A percentile compares a stretch with the other conserved stretches of the same genome.
Evolutionary conservation across 1,284 basidiomycete species (phyloP).

Genomic region (Vanrija sp.): DNA sequence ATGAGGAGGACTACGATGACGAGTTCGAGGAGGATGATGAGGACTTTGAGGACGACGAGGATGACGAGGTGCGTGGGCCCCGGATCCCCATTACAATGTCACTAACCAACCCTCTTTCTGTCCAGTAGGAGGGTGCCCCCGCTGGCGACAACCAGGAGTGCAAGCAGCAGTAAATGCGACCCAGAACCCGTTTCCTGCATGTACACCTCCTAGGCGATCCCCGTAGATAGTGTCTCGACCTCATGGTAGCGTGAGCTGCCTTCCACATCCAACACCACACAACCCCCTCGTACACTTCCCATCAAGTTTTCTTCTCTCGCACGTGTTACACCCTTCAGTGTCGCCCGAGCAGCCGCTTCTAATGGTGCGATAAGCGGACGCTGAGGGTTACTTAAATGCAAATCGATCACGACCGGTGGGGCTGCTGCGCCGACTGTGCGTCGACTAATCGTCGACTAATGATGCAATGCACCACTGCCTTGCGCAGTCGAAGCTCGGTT

Average conservation of each 20-base stretch:
- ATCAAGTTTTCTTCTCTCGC: neutral
- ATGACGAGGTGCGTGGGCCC: slow-evolving; percentile 26
- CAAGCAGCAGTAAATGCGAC: slow-evolving; percentile 41
- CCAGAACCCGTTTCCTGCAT: neutral
- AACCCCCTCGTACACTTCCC: too few relatives aligned
- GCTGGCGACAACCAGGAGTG: slow-evolving; percentile 34
- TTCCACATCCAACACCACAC: too few relatives aligned
- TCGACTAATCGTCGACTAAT: too few relatives aligned
- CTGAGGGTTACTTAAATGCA: slow-evolving; percentile 4
- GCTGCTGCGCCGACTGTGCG: too few relatives aligned
- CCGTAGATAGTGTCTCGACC: slow-evolving; percentile 1
- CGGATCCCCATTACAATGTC: neutral
- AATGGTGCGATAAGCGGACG: neutral
- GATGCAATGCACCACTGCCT: too few relatives aligned
- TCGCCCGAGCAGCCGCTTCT: neutral
- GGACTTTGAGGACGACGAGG: slow-evolving; percentile 53
- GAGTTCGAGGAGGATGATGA: slow-evolving; percentile 61
- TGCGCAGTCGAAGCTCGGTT: too few relatives aligned
- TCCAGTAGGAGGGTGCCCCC: slow-evolving; percentile 22
- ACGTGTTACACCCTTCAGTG: neutral
- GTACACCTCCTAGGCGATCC: neutral
- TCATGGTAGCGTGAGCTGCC: slow-evolving; percentile 10
- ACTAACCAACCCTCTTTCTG: slow-evolving; percentile 2
- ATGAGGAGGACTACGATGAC: slow-evolving; percentile 72
- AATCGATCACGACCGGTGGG: slow-evolving; percentile 1